Conservation (phyloP, 1,284 basidiomycete species). For the Fereydounia khargensis region DNA sequence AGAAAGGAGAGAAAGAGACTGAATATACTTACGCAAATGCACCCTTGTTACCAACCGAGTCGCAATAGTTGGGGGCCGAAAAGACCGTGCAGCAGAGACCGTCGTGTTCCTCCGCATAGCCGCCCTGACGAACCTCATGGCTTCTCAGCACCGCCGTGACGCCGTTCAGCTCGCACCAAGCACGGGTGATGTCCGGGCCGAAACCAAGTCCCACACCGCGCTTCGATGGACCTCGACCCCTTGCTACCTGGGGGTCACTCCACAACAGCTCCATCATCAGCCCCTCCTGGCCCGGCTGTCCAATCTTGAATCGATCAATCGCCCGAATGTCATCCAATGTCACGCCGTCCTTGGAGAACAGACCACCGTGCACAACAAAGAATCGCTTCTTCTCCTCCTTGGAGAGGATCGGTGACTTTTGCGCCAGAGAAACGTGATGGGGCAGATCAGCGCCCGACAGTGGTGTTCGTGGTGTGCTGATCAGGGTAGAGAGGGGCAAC, state of each 20-base stretch:
- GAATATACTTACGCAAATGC: no score
- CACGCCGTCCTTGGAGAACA: conserved; percentile 91
- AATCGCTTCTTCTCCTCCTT: conserved; percentile 75
- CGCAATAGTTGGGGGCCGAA: conserved; percentile 56
- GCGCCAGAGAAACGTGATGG: conserved; percentile 33
- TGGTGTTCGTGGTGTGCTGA: conserved; percentile 71
- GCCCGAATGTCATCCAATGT: conserved; percentile 87
- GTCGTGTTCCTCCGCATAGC: conserved; percentile 84
- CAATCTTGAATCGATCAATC: conserved; percentile 74
- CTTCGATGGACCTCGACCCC: conserved; percentile 94
- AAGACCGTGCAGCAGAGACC: conserved; percentile 81
- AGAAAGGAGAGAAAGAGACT: no score
- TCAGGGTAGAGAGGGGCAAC: conserved; percentile 77
- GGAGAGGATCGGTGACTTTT: conserved; percentile 68
- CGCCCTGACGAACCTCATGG: conserved; percentile 89
- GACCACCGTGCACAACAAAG: conserved; percentile 86
- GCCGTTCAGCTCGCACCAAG: conserved; percentile 84
- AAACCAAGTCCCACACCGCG: conserved; percentile 93
- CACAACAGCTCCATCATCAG: conserved; percentile 73
- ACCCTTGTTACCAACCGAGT: conserved; percentile 60
- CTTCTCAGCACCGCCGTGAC: conserved; percentile 87
- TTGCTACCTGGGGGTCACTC: conserved; percentile 85
- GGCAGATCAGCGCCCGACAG: conserved; percentile 41
- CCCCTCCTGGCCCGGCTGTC: conserved; percentile 90
- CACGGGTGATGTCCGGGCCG: conserved; percentile 66